Evolutionary conservation across 2,329 filamentous ascomycete species (phyloP), one percentile per base, ranked within the genome.

Genomic region (Emericellopsis cladophorae): DNA sequence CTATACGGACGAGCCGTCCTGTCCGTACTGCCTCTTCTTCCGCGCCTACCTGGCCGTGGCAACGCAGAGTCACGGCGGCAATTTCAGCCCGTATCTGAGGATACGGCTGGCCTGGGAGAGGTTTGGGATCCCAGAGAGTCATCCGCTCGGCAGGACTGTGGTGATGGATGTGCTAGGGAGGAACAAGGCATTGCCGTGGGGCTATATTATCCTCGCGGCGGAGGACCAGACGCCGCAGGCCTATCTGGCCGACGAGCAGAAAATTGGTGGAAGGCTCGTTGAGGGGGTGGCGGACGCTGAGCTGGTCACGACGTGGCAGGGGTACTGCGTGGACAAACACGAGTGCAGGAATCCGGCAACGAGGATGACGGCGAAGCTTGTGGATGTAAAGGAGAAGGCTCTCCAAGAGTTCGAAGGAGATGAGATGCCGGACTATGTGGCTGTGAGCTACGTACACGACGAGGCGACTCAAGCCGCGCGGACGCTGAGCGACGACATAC

Each of bases 21-120:
- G 59, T 39, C 59, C 59, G n/a, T 62, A 59, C 46, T 62, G 60
- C 45, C 51, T 54, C 42, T 62, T 62, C 46, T 61, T 62, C 43
- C 52, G 57, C 36, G 54, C 57, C 38, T 29, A 29, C 26, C 46
- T 62, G 46, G 52, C 62, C 16, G 56, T 54, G 14, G 48, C 49
- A 8, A 2, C 26, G 16, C 48, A 51, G 12, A 53, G 58, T 15
- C 44, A 44, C 43, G 53, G 50, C 7, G 53, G 53, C 45, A 62
- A 57, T 39, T 62, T 60, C 37, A 58, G 58, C 8, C 60, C 60
- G 1, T 62, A 62, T 42, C 42, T 62, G 41, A 58, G 60, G 42
- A 61, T 62, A 35, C 53, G 60, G 18, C 52, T 55, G 37, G 60
- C 59, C 3, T 62, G 62, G 44, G 60, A 62, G 51, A 52, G 57